These are phyloP conservation scores for Benincasa hispida DNA, from an alignment of 306 rosid species.

Conservation along the genomic window DNA sequence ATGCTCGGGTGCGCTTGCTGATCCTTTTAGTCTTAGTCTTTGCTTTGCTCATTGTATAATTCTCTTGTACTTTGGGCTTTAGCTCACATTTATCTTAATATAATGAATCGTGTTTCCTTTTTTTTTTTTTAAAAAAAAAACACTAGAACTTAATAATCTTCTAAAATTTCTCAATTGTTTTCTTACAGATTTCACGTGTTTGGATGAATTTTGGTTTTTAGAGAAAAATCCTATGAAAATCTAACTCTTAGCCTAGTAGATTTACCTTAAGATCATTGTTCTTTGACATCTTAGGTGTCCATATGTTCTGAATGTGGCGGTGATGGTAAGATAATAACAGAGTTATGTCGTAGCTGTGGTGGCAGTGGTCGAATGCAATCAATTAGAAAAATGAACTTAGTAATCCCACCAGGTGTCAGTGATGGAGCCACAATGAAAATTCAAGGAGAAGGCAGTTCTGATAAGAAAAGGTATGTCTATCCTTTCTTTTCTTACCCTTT, in stretches of 20 bases:
- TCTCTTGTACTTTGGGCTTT: no score
- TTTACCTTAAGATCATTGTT: not conserved
- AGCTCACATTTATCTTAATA: no score
- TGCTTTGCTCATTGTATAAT: no score
- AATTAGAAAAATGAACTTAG: slow-evolving; percentile 36
- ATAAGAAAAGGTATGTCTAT: slow-evolving; percentile 42
- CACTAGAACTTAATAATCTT: not conserved
- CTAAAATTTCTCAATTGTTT: not conserved
- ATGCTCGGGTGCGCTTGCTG: no score
- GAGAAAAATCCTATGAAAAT: not conserved
- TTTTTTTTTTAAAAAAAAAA: no score
- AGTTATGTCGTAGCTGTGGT: slow-evolving; percentile 50
- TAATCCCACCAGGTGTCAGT: slow-evolving; percentile 66
- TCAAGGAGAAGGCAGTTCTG: slow-evolving; percentile 64
- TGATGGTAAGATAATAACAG: slow-evolving; percentile 58
- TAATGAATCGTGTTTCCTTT: no score
- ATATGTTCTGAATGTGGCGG: slow-evolving; percentile 83
- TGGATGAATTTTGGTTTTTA: not conserved
- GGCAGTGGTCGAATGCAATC: slow-evolving; percentile 57
- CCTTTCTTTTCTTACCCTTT: not conserved
- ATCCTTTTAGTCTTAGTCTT: no score
- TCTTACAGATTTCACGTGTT: not conserved
- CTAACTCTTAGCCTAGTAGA: not conserved
- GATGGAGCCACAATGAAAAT: slow-evolving; percentile 76
- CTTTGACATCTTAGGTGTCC: slow-evolving; percentile 37